Conservation (phyloP, 78 protist genomes). For the Protostelium mycophagum region DNA sequence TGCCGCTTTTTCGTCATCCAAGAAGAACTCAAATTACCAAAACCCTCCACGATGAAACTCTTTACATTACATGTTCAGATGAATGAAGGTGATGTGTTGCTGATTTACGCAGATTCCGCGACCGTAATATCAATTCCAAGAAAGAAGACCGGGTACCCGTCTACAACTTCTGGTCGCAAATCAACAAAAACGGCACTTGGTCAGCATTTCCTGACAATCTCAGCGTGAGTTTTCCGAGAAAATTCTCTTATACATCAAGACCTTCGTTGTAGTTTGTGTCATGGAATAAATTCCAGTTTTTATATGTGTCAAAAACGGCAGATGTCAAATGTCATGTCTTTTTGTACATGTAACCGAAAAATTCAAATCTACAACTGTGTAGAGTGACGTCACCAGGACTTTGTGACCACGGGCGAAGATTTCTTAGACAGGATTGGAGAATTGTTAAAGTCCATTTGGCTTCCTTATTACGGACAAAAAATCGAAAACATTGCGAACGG, state of each 20-base stretch:
- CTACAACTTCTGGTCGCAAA: not conserved
- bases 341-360: too few species aligned
- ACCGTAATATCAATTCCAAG: not conserved
- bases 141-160: not conserved
- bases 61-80: too few species aligned
- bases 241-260: too few species aligned
- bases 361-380: not conserved
- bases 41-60: too few species aligned
- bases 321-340: too few species aligned
- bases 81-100: not conserved
- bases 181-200: not conserved
- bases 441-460: not conserved
- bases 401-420: not conserved
- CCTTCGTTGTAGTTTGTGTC: too few species aligned
- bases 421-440: not conserved
- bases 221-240: not conserved
- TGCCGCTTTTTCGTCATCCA: too few species aligned
- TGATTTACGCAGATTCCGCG: not conserved
- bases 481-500: not conserved
- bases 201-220: not conserved
- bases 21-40: too few species aligned
- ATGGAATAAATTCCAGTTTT: too few species aligned
- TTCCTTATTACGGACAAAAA: not conserved
- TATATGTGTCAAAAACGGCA: too few species aligned
- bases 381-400: not conserved